These are phyloP conservation scores for Rutstroemia sp. DNA, from an alignment of 2,329 filamentous ascomycete genomes.

Conservation along the genomic window DNA sequence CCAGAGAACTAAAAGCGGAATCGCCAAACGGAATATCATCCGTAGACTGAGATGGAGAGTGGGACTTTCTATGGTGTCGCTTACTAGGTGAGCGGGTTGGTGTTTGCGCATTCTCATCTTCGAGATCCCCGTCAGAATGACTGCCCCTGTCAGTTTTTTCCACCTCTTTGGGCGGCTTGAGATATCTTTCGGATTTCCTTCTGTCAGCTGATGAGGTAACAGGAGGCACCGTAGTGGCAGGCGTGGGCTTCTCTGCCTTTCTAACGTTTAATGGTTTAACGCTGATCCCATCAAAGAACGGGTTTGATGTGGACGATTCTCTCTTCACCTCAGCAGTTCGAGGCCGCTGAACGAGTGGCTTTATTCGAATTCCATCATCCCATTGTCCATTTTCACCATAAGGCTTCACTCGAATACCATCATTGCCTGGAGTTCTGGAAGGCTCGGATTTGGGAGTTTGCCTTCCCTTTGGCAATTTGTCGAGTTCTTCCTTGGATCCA, in stretches of 20 bases:
- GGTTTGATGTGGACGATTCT: background rate
- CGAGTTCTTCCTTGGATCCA: conserved; percentile 4
- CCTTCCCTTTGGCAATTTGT: conserved; percentile 9
- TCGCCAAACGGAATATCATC: conserved; percentile 57
- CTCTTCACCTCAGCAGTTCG: conserved; percentile 27
- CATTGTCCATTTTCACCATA: conserved; percentile 10
- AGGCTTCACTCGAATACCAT: conserved; percentile 23
- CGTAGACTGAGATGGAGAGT: conserved; percentile 35
- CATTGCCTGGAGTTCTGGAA: conserved; percentile 19
- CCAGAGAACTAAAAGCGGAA: conserved; percentile 59
- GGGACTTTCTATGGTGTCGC: conserved; percentile 18
- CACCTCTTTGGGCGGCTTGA: conserved; percentile 14
- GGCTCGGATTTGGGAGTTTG: conserved; percentile 37
- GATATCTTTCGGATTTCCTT: conserved; percentile 19
- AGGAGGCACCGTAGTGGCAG: conserved; percentile 6
- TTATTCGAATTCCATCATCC: conserved; percentile 29
- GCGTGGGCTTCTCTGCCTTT: conserved; percentile 16
- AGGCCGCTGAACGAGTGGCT: conserved; percentile 18
- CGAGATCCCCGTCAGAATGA: background rate
- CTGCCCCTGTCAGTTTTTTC: background rate
- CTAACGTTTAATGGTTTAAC: conserved; percentile 19
- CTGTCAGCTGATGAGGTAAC: conserved; percentile 13
- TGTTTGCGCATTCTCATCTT: conserved; percentile 1
- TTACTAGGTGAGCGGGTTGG: conserved; percentile 20
- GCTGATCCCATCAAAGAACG: conserved; percentile 26